Conservation (phyloP, 1,284 basidiomycete species). For the Cutaneotrichosporon sp. region DNA sequence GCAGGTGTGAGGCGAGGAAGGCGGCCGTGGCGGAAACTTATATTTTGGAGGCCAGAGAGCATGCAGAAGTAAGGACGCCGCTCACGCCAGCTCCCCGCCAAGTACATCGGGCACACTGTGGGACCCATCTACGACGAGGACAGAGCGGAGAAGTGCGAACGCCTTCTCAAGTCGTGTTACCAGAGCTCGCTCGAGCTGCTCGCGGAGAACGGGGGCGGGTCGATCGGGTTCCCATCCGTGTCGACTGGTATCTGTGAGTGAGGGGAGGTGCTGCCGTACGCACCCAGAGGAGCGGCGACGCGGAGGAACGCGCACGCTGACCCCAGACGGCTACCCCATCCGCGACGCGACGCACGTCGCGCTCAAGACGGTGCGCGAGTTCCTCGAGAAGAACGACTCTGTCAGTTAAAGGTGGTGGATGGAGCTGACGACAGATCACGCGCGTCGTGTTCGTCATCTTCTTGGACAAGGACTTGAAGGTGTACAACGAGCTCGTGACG, state of each 20-base stretch:
- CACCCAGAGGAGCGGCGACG: too few relatives aligned
- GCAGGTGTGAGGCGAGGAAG: too few relatives aligned
- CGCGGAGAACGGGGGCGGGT: conserved; percentile 62
- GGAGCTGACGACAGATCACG: conserved; percentile 32
- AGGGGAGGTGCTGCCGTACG: too few relatives aligned
- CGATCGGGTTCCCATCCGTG: conserved; percentile 60
- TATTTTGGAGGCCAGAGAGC: background rate
- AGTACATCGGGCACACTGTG: conserved; percentile 84
- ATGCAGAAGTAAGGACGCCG: background rate
- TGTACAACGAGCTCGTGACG: conserved; percentile 34
- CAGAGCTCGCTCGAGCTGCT: conserved; percentile 65
- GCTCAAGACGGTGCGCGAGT: conserved; percentile 40
- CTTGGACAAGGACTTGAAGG: conserved; percentile 40
- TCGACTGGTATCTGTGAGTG: conserved; percentile 50
- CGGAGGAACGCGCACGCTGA: conserved; percentile 9
- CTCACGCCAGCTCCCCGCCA: conserved; percentile 56
- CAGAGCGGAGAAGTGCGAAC: conserved; percentile 57
- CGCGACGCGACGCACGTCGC: conserved; percentile 49
- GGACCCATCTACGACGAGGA: conserved; percentile 71
- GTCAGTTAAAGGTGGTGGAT: conserved; percentile 22
- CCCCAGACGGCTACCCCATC: conserved; percentile 51
- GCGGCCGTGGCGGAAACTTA: too few relatives aligned
- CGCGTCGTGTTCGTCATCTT: conserved; percentile 52
- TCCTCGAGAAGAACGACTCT: conserved; percentile 34
- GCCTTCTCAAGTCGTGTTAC: conserved; percentile 73